A percentile compares a stretch with the other conserved stretches of the same genome.
phyloP scores from a whole-genome alignment of 352 stramenopile species.

The Pythium apleroticum region DNA sequence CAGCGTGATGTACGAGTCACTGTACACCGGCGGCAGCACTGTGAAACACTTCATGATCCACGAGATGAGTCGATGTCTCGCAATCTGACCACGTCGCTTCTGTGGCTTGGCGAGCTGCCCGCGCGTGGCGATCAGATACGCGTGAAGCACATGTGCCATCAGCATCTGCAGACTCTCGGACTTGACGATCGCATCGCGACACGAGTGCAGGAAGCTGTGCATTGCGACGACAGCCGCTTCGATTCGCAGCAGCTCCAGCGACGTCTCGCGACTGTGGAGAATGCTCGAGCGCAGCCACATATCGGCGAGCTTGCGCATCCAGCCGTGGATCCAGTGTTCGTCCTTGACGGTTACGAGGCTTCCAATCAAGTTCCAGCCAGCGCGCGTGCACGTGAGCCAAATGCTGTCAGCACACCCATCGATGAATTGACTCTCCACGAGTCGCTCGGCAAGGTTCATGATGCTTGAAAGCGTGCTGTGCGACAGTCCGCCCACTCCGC shows the following conservation, averaged over 20 bases:
- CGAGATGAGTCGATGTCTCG: constrained; percentile 69
- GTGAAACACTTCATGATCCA: constrained; percentile 81
- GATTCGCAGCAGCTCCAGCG: constrained; percentile 79
- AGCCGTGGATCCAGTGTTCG: constrained; percentile 55
- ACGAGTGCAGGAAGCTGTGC: constrained; percentile 54
- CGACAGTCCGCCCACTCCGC: constrained; percentile 34
- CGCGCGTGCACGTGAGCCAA: constrained; percentile 86
- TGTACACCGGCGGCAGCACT: constrained; percentile 73
- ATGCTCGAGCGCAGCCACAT: constrained; percentile 80
- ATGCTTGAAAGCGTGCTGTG: constrained; percentile 60
- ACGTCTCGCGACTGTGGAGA: constrained; percentile 77
- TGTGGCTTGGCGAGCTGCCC: constrained; percentile 66
- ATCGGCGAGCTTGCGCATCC: constrained; percentile 56
- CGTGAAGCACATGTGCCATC: constrained; percentile 67
- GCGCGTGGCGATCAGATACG: constrained; percentile 60
- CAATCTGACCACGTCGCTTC: constrained; percentile 80
- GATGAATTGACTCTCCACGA: constrained; percentile 81
- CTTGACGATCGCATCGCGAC: constrained; percentile 30
- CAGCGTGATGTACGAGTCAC: constrained; percentile 79
- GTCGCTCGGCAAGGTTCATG: constrained; percentile 61
- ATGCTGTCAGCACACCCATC: constrained; percentile 77
- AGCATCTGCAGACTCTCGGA: constrained; percentile 55
- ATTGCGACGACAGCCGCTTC: constrained; percentile 76
- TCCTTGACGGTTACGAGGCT: constrained; percentile 70
- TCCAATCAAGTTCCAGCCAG: constrained; percentile 76